A percentile compares a stretch with the other conserved stretches of the same genome.
Conservation (phyloP, 1,284 basidiomycete genomes). For the Sanghuangporus weigelae region DNA sequence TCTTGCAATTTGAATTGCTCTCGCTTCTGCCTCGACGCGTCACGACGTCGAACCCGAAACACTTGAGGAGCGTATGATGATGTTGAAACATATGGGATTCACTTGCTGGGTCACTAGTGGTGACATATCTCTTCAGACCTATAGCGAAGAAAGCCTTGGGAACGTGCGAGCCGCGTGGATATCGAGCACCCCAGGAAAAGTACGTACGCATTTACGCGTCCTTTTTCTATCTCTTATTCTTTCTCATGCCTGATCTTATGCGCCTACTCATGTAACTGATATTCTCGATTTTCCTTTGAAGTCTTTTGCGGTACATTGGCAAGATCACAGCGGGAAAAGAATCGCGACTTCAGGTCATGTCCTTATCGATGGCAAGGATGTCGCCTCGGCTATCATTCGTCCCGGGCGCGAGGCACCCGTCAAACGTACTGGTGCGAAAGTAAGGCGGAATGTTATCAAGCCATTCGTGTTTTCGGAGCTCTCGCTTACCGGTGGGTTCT, state of each 20-base stretch:
- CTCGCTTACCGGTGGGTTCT: constrained; percentile 17
- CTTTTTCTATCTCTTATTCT: neutral
- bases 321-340: constrained; percentile 16
- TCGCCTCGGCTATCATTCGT: constrained; percentile 21
- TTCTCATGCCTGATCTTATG: neutral
- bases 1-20: neutral
- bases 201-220: neutral
- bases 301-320: constrained; percentile 19
- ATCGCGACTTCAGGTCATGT: constrained; percentile 21
- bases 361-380: constrained; percentile 21
- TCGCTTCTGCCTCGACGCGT: neutral
- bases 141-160: constrained; percentile 3
- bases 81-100: constrained; percentile 5
- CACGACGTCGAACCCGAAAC: neutral
- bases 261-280: neutral
- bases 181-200: constrained; percentile 10
- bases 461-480: constrained; percentile 18
- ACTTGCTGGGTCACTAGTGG: constrained; percentile 6
- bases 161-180: constrained; percentile 16
- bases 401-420: constrained; percentile 17
- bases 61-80: neutral
- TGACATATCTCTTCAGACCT: neutral
- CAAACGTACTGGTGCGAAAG: constrained; percentile 18
- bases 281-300: neutral
- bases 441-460: constrained; percentile 1